A percentile compares a stretch with the other conserved stretches of the same genome.
phyloP scores from a whole-genome alignment of 164 flowering plant species.

The Annona cherimola region DNA sequence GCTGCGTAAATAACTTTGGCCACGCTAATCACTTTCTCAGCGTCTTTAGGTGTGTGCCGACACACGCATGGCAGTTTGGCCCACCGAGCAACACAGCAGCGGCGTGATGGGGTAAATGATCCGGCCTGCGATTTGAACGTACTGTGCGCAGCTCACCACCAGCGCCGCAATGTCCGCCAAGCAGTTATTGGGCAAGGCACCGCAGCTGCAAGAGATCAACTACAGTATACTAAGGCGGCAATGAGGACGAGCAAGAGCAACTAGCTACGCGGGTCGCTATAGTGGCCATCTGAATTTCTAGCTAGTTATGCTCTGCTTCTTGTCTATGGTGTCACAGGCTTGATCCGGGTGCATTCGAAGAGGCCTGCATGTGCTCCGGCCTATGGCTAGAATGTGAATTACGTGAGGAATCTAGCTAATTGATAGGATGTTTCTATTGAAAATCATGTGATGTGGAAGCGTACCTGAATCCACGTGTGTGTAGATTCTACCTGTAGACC shows the following conservation, averaged over 20 bases:
- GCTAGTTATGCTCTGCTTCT: background rate
- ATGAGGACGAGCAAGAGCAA: background rate
- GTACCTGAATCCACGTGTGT: too few relatives aligned
- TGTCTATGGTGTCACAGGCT: too few relatives aligned
- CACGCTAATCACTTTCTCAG: slow-evolving; percentile 30
- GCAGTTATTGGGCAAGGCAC: background rate
- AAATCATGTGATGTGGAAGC: too few relatives aligned
- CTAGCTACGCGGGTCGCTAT: background rate
- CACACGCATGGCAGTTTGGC: slow-evolving; percentile 35
- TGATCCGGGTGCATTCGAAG: background rate
- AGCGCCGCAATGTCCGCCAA: background rate
- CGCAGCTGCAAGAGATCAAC: background rate
- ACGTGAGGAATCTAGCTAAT: too few relatives aligned
- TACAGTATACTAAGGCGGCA: background rate
- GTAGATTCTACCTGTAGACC: too few relatives aligned
- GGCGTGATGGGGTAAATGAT: background rate
- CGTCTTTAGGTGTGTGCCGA: slow-evolving; percentile 20
- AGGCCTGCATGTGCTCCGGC: background rate
- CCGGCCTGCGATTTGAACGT: background rate
- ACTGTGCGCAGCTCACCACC: background rate
- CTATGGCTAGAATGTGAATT: background rate
- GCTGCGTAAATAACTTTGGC: slow-evolving; percentile 31
- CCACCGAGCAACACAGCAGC: slow-evolving; percentile 24
- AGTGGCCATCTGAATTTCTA: background rate
- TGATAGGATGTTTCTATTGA: too few relatives aligned